Evolutionary conservation across 2,329 filamentous ascomycete species (phyloP).

Genomic region (Phialophora expanda): DNA sequence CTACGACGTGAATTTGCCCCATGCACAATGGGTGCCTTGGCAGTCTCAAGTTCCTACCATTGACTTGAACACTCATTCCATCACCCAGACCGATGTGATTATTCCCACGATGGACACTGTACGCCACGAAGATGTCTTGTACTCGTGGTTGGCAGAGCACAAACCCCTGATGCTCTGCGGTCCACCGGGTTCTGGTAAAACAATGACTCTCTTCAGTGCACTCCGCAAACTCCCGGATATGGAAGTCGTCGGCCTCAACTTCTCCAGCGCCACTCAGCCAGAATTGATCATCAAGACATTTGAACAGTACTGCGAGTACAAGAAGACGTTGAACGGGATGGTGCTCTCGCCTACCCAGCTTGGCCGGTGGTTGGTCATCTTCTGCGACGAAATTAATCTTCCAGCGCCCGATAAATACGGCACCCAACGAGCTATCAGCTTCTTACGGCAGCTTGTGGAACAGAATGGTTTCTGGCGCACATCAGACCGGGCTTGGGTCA

Average conservation of each 20-base stretch:
- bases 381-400: slow-evolving; percentile 99
- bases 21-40: slow-evolving; percentile 89
- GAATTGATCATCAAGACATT: slow-evolving; percentile 99
- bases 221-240: slow-evolving; percentile 96
- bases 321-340: slow-evolving; percentile 95
- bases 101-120: slow-evolving; percentile 98
- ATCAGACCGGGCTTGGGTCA: slow-evolving; percentile 96
- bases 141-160: slow-evolving; percentile 98
- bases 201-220: slow-evolving; percentile 98
- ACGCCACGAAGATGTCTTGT: slow-evolving; percentile 97
- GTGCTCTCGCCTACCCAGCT: slow-evolving; percentile 96
- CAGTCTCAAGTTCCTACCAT: slow-evolving; percentile 91
- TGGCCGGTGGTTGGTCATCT: slow-evolving; percentile 95
- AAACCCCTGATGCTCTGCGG: slow-evolving; percentile 96
- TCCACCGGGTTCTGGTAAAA: slow-evolving; percentile 98
- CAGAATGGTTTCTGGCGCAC: slow-evolving; percentile 99
- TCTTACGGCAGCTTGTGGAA: slow-evolving; percentile 94
- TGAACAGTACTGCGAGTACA: slow-evolving; percentile 99
- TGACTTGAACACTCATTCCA: slow-evolving; percentile 97
- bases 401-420: slow-evolving; percentile 97
- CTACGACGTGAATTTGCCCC: slow-evolving; percentile 86
- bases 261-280: slow-evolving; percentile 96
- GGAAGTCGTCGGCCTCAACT: slow-evolving; percentile 99
- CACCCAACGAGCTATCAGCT: slow-evolving; percentile 95
- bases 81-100: slow-evolving; percentile 97